These are phyloP conservation scores for Puccinia novopanici DNA, from an alignment of 1,284 basidiomycete species.

Conservation along the genomic window DNA sequence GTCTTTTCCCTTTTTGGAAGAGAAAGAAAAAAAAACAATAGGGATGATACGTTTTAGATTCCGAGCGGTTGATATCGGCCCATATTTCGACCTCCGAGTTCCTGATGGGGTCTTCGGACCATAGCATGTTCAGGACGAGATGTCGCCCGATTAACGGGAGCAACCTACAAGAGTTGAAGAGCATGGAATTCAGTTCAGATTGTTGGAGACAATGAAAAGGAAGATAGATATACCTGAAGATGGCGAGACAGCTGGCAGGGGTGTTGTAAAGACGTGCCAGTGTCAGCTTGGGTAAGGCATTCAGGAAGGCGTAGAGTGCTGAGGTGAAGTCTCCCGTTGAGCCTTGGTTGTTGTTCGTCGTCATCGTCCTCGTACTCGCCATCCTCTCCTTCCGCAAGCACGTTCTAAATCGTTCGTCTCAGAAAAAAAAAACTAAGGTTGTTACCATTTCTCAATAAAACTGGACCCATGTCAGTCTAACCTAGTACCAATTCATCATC, in stretches of 20 bases:
- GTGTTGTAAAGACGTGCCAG: conserved; percentile 81
- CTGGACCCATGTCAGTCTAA: too few relatives aligned
- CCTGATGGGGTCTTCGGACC: conserved; percentile 78
- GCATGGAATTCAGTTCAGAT: conserved; percentile 28
- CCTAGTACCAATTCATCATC: too few relatives aligned
- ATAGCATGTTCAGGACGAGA: conserved; percentile 85
- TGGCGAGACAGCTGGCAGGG: conserved; percentile 88
- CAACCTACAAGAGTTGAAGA: conserved; percentile 64
- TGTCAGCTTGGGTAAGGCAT: conserved; percentile 79
- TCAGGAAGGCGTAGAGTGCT: conserved; percentile 70
- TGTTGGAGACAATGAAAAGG: conserved; percentile 4
- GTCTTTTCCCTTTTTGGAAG: too few relatives aligned
- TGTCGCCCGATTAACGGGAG: conserved; percentile 83
- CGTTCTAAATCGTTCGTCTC: too few relatives aligned
- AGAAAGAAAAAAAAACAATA: neutral
- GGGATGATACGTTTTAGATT: conserved; percentile 66
- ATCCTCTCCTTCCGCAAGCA: too few relatives aligned
- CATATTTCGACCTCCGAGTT: conserved; percentile 76
- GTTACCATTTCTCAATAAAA: too few relatives aligned
- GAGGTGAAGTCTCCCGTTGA: conserved; percentile 40
- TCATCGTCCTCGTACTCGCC: neutral
- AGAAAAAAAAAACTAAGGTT: too few relatives aligned
- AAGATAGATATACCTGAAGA: conserved; percentile 71
- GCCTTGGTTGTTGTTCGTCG: too few relatives aligned
- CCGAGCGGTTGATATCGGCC: conserved; percentile 70